Base-by-base conservation (phyloP, 805 yeast species). In the Metschnikowia borealis region DNA sequence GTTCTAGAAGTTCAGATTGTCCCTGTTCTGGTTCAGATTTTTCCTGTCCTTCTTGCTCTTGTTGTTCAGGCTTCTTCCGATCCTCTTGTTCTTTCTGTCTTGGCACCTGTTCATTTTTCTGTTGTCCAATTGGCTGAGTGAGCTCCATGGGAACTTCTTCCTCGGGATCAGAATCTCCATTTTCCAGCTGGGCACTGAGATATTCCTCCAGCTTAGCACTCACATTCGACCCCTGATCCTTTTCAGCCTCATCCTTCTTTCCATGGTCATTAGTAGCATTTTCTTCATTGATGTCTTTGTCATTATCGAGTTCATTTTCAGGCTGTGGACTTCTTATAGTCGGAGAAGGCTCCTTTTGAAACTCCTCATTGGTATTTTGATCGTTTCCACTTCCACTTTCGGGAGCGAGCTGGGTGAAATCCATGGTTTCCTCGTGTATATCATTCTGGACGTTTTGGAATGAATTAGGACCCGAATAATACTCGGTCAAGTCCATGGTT, bases 71-170 rank as follows among this genome's bases (percentile, higher is more conserved):
- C 0, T 17, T 23, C 6, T 3, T 36, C 5, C 21, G 4, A 5
- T 5, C n/a, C 5, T 11, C 21, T 6, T 6, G 20, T 6, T 10
- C 21, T 17, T 20, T n/a, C 38, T 10, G 36, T 17, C 14, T 26
- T 26, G 29, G 29, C 5, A 8, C 29, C 29, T 10, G 29, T 10
- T 26, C 29, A 26, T 8, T 26, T 8, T 26, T 26, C 11, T 26
- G 29, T 8, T 26, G 29, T 8, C 13, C 42, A 11, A 58, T 29
- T 8, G 64, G 62, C 35, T 57, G 57, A 2, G 67, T 64, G 40
- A 65, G 51, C 15, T 65, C 68, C 69, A 63, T 65, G 4, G 59
- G 52, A 21, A 51, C 47, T 17, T 59, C 62, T 5, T 51, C 57
- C 5, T 50, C 50, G 7, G 5, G 14, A 39, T 40, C 34, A 17